Percentiles rank a stretch among this genome's conserved stretches.
Conservation (phyloP, 2,329 filamentous ascomycete genomes). For the Podosphaera xanthii region DNA sequence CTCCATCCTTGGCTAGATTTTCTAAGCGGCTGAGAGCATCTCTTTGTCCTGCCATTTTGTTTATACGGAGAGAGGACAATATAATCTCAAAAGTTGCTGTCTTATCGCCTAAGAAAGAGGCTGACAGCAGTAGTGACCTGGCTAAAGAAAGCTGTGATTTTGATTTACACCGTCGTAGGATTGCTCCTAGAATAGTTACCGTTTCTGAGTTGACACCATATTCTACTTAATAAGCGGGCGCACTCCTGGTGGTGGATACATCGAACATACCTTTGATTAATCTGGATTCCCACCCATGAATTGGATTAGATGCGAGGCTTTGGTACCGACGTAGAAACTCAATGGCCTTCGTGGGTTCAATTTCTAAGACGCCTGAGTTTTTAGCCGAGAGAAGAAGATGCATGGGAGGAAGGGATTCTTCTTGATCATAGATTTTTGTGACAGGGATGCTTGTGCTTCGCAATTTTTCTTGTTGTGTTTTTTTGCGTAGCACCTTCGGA, state of each 20-base stretch:
- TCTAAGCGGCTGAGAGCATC: conserved; percentile 7
- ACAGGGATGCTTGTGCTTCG: background rate
- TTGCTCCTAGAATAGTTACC: conserved; percentile 8
- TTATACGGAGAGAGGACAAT: conserved; percentile 4
- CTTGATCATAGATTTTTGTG: conserved; percentile 2
- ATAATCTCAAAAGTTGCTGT: conserved; percentile 11
- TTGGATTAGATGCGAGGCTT: background rate
- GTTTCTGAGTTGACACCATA: conserved; percentile 6
- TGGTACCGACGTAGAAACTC: conserved; percentile 10
- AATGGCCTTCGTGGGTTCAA: conserved; percentile 9
- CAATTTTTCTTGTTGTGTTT: background rate
- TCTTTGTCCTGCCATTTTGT: conserved; percentile 2
- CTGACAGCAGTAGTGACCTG: conserved; percentile 8
- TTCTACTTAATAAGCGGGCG: background rate
- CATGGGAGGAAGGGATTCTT: conserved; percentile 9
- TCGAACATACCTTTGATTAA: conserved; percentile 8
- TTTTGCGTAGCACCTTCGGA: background rate
- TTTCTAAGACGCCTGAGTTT: conserved; percentile 9
- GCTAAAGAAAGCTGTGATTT: conserved; percentile 8
- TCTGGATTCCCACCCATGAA: conserved; percentile 6
- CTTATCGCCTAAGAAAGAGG: conserved; percentile 12
- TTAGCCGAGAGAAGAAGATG: conserved; percentile 8
- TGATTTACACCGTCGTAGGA: conserved; percentile 8
- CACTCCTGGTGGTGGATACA: background rate
- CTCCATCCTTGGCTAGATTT: conserved; percentile 10